These are phyloP conservation scores for Penicillium lagena DNA, from an alignment of 495 filamentous ascomycete genomes.

Conservation along the genomic window DNA sequence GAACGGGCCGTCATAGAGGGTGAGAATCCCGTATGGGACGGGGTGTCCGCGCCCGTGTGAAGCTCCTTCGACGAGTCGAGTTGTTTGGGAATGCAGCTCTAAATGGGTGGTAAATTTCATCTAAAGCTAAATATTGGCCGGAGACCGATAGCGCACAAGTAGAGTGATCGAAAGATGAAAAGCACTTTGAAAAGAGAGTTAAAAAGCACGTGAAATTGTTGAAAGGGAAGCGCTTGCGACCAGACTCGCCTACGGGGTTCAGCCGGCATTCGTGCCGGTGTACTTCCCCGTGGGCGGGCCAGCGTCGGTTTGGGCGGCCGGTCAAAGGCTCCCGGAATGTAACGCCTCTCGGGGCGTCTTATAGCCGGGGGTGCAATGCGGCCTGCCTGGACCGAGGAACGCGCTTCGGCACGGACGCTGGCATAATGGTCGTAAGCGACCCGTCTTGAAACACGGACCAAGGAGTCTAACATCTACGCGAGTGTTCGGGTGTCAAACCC, in stretches of 20 bases:
- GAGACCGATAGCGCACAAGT: slow-evolving; percentile 69
- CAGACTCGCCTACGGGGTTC: slow-evolving; percentile 52
- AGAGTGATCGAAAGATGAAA: slow-evolving; percentile 42
- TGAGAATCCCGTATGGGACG: too few species aligned
- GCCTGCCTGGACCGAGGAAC: slow-evolving; percentile 47
- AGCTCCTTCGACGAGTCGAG: too few species aligned
- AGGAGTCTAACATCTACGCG: slow-evolving; percentile 66
- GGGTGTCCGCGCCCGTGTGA: too few species aligned
- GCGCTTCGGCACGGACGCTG: slow-evolving; percentile 49
- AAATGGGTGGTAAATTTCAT: slow-evolving; percentile 68
- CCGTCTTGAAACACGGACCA: slow-evolving; percentile 54
- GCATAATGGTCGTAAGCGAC: slow-evolving; percentile 15
- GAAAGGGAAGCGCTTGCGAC: slow-evolving; percentile 65
- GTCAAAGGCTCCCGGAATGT: slow-evolving; percentile 55
- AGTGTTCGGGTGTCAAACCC: slow-evolving; percentile 67
- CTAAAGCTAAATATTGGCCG: slow-evolving; percentile 65
- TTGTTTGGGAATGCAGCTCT: slow-evolving; percentile 19
- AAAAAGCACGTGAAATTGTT: slow-evolving; percentile 74
- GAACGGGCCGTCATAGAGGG: too few species aligned
- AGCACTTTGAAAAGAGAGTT: slow-evolving; percentile 1
- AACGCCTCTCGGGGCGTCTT: slow-evolving; percentile 53
- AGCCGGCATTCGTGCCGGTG: slow-evolving; percentile 49
- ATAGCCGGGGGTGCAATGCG: slow-evolving; percentile 50
- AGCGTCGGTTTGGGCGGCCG: slow-evolving; percentile 55
- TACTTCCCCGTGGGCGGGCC: slow-evolving; percentile 49